A percentile compares a stretch with the other conserved stretches of the same genome.
Conservation (phyloP, 306 rosid genomes). For the Castanea mollissima region DNA sequence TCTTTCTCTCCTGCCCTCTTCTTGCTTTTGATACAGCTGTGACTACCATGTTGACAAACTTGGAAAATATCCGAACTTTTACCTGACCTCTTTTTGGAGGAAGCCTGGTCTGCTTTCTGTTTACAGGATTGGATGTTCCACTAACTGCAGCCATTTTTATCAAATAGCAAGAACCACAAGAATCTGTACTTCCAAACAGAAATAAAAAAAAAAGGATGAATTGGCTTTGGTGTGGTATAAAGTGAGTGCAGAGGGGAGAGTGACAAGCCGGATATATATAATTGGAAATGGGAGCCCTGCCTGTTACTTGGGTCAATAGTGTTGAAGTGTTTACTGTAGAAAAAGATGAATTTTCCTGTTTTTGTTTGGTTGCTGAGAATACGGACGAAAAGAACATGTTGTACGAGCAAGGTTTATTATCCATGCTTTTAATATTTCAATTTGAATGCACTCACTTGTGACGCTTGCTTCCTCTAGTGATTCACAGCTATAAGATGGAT, state of each 20-base stretch:
- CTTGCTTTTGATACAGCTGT: constrained; percentile 10
- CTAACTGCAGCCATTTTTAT: constrained; percentile 35
- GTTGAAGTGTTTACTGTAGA: background rate
- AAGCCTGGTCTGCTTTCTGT: constrained; percentile 18
- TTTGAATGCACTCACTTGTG: background rate
- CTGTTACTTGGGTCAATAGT: background rate
- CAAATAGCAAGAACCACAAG: background rate
- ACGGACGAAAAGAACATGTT: background rate
- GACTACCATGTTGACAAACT: constrained; percentile 15
- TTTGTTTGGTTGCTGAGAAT: background rate
- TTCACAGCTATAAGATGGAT: background rate
- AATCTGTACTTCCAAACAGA: background rate
- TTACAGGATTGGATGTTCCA: constrained; percentile 17
- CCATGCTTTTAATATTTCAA: background rate
- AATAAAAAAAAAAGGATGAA: background rate
- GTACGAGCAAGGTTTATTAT: background rate
- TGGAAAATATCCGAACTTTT: constrained; percentile 23
- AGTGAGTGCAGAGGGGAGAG: background rate
- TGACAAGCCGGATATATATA: background rate
- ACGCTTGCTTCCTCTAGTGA: background rate
- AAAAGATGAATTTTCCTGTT: background rate
- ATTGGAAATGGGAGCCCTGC: background rate
- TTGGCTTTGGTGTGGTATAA: background rate
- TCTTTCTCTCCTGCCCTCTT: background rate
- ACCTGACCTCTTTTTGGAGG: constrained; percentile 40